Percentiles rank a stretch among this genome's conserved stretches.
phyloP scores from a whole-genome alignment of 2,329 filamentous ascomycete genomes.

The Colletotrichum aenigma region DNA sequence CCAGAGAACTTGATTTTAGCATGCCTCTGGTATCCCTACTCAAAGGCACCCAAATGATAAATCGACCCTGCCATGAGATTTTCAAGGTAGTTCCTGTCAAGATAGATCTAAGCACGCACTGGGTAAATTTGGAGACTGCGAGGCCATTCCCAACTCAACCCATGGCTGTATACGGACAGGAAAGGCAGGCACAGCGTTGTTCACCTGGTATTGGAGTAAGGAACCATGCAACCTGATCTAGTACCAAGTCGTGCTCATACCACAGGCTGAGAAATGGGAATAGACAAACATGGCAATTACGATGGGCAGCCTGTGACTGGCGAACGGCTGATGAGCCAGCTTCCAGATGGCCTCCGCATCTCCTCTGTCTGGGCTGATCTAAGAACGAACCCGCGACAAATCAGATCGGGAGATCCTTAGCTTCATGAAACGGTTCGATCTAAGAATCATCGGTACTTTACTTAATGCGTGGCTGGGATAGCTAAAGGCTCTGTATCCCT shows the following conservation, averaged over 20 bases:
- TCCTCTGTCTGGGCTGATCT: fast-evolving
- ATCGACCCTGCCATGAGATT: background rate
- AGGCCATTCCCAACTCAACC: background rate
- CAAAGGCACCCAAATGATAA: fast-evolving
- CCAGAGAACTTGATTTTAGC: fast-evolving
- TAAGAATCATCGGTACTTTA: fast-evolving
- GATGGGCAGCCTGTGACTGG: background rate
- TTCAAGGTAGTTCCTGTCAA: background rate
- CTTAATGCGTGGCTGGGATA: fast-evolving
- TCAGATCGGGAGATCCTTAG: background rate
- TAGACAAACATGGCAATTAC: background rate
- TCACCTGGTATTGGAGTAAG: background rate
- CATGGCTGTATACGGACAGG: no score
- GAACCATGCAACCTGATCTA: background rate
- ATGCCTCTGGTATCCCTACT: background rate
- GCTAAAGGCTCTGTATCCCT: fast-evolving
- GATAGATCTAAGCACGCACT: fast-evolving
- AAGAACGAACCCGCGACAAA: fast-evolving
- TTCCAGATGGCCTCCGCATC: background rate
- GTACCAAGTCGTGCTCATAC: background rate
- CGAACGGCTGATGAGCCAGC: background rate
- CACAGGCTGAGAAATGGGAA: background rate
- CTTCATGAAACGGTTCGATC: fast-evolving
- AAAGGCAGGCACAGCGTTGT: background rate
- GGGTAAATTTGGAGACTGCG: fast-evolving